A percentile compares a stretch with the other conserved stretches of the same genome.
Conservation (phyloP, 331 rosid species). For the Pyrus hybrid region DNA sequence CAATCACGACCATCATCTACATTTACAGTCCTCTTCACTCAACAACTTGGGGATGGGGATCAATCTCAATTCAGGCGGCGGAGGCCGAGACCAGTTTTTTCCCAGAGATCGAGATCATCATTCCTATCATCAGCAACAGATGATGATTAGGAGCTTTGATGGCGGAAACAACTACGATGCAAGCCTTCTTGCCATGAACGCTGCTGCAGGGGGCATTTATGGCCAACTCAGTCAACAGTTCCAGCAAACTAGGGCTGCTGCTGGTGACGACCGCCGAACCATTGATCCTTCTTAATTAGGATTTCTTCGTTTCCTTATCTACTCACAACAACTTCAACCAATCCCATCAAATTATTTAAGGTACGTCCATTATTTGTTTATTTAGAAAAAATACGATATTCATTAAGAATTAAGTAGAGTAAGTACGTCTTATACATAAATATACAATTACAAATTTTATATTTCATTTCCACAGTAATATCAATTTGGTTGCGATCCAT, state of each 20-base stretch:
- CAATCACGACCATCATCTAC: conserved; percentile 21
- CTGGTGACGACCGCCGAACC: conserved; percentile 76
- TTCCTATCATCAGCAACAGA: conserved; percentile 27
- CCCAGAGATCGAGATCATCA: conserved; percentile 29
- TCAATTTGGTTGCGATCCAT: neutral
- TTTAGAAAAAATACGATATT: too few species aligned
- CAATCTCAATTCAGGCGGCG: conserved; percentile 24
- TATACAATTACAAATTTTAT: neutral
- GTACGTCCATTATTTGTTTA: neutral
- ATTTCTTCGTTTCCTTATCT: neutral
- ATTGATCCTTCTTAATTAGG: conserved; percentile 58
- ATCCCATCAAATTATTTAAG: neutral
- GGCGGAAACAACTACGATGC: conserved; percentile 51
- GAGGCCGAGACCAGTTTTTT: conserved; percentile 41
- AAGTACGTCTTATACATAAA: neutral
- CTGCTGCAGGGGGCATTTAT: conserved; percentile 45
- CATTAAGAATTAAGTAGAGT: too few species aligned
- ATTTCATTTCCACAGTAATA: neutral
- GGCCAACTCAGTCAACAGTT: conserved; percentile 67
- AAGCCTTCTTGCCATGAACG: conserved; percentile 64
- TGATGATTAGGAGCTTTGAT: conserved; percentile 42
- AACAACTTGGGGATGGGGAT: conserved; percentile 16
- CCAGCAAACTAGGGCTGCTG: conserved; percentile 60
- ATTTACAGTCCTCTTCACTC: neutral
- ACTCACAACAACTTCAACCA: conserved; percentile 1